phyloP scores from a whole-genome alignment of 768 basidiomycete genomes.

The Royoungia palumana region DNA sequence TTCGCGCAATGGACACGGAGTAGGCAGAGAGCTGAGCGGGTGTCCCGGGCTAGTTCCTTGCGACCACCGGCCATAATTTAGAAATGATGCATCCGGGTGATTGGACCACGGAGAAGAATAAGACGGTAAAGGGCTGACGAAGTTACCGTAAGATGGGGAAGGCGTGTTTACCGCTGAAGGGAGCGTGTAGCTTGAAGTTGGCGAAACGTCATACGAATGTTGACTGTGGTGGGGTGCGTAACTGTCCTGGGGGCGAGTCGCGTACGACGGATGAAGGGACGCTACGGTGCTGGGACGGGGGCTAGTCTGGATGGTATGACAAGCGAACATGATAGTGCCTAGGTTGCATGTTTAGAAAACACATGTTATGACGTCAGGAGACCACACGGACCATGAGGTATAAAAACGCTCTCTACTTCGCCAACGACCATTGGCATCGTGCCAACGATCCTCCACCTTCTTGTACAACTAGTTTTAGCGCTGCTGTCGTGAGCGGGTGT shows the following conservation, averaged over 20 bases:
- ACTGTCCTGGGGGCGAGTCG: slow-evolving; percentile 24
- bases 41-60: slow-evolving; percentile 28
- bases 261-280: slow-evolving; percentile 25
- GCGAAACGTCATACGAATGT: slow-evolving; percentile 28
- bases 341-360: slow-evolving; percentile 17
- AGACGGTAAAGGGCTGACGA: slow-evolving; percentile 22
- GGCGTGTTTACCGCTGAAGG: slow-evolving; percentile 28
- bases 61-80: slow-evolving; percentile 31
- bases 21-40: slow-evolving; percentile 20
- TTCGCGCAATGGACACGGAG: slow-evolving; percentile 31
- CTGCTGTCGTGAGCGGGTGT: slow-evolving; percentile 50
- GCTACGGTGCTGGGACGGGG: slow-evolving; percentile 19
- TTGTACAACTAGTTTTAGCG: slow-evolving; percentile 84
- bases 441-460: slow-evolving; percentile 75
- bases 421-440: slow-evolving; percentile 55
- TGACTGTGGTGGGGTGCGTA: slow-evolving; percentile 25
- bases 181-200: slow-evolving; percentile 26
- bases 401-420: slow-evolving; percentile 84
- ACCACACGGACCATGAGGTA: slow-evolving; percentile 72
- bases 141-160: slow-evolving; percentile 27
- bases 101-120: slow-evolving; percentile 30
- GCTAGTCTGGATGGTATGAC: slow-evolving; percentile 33
- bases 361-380: slow-evolving; percentile 36
- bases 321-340: slow-evolving; percentile 41
- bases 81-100: slow-evolving; percentile 29